Base-by-base conservation (phyloP, 1,284 basidiomycete genomes). In the Trametes polyzona region DNA sequence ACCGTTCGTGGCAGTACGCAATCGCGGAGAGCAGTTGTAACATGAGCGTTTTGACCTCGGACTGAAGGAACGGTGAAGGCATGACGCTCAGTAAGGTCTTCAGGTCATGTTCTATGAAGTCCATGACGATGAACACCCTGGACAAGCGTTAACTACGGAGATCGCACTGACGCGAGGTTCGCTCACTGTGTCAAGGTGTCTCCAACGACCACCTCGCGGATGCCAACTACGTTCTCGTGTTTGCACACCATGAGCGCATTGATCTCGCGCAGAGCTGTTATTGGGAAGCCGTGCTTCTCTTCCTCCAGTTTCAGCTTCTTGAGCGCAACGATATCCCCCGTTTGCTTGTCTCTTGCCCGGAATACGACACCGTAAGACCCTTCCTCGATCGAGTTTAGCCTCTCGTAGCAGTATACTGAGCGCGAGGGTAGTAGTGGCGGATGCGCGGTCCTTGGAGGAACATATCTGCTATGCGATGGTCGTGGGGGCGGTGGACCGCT, bases 221-320 rank as follows among this genome's bases (percentile, higher is more conserved):
- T 90, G 17, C 90, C 84, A 26, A 99, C 96, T 8, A 99, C 95
- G 71, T 98, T 95, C 67, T 97, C 92, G 72, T 99, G 96, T 63
- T 82, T 81, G 70, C 93, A 95, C 7, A 86, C 80, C 91, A 97
- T 95, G 55, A 99, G 83, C 14, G 97, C 91, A 72, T 95, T 93
- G 57, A 99, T 86, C 76, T 99, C 97, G 58, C 97, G 83, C 65
- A 99, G 74, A 16, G 93, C 94, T 3, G 97, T 99, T 65, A 99
- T 99, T 1, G 97, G 97, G 70, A 99, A 99, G 0, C 97, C 97
- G 61, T 96, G 90, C 72, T 95, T 96, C 77, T 98, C 96, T 71
- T 98, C 93, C 63, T 98, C 96, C 58, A 99, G 85, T 75, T 99
- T 99, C 61, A 99, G 83, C 75, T 97, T 98, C 77, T 99, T 99